Base-by-base conservation (phyloP, 1,284 basidiomycete genomes). In the Melampsora larici-populina region DNA sequence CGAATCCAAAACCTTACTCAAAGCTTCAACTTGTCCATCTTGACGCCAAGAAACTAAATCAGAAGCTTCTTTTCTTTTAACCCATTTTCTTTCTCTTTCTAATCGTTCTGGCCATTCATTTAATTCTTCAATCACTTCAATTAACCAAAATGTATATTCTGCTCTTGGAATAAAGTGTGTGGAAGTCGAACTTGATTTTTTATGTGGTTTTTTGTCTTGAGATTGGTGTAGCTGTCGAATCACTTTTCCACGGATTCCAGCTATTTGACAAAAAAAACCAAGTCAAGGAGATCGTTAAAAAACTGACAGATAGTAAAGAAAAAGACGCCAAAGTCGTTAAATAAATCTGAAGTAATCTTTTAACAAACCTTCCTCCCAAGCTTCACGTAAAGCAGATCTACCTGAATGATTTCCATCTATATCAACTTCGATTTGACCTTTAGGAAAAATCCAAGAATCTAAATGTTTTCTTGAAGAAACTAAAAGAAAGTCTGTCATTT, bases 321-420 rank as follows among this genome's bases (percentile, higher is more conserved):
- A 67, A 40, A 49, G n/a, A 46, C 4, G 18, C 0, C 18, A 31
- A 51, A n/a, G 33, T 51, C 13, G n/a, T n/a, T 69, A 7, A 21
- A 26, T 4, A 21, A 21, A 15, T 17, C 3, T n/a, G 62, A 64
- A 18, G 62, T 64, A 69, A 21, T 31, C 11, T 4, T 69, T 13
- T 24, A 13, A 26, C 48, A 46, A 64, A 72, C 70, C 70, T 72
- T 72, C 70, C 31, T 72, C 70, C 70, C 70, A 72, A 72, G 70
- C 70, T 48, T 72, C 70, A 40, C 70, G 36, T 11, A 64, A 48
- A 46, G 70, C 70, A 40, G 58, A 33, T 21, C 36, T 31, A 36
- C 60, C 70, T 24, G 58, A 58, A 31, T 72, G 26, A 49, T 46
- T 48, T n/a, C 46, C 13, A 31, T 72, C 70, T 0, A 48, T 31